A percentile compares a stretch with the other conserved stretches of the same genome.
phyloP scores from a whole-genome alignment of 495 filamentous ascomycete genomes.

The Tetracladium marchalianum region DNA sequence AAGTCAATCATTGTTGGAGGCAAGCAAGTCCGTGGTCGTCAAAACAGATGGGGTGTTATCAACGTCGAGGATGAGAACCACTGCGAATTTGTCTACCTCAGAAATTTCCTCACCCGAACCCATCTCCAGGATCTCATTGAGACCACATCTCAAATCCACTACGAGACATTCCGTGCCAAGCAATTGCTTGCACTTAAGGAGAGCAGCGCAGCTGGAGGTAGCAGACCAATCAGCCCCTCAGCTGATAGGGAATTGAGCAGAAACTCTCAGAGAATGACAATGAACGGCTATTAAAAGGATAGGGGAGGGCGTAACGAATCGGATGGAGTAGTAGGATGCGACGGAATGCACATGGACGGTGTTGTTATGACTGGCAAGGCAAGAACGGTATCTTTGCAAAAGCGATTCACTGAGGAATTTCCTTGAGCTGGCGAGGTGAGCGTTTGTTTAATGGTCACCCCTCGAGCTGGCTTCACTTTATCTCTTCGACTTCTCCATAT shows the following conservation, averaged over 20 bases:
- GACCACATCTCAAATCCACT: conserved; percentile 99
- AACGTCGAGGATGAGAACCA: conserved; percentile 99
- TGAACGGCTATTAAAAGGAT: conserved; percentile 83
- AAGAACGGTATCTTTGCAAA: conserved; percentile 18
- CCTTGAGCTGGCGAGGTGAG: conserved; percentile 18
- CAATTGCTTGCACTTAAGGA: conserved; percentile 96
- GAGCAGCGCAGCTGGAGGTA: conserved; percentile 77
- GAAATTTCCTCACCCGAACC: conserved; percentile 94
- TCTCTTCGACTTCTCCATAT: conserved; percentile 17
- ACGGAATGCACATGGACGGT: not conserved
- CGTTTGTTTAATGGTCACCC: conserved; percentile 9
- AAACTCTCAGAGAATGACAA: conserved; percentile 89
- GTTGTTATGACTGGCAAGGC: conserved; percentile 17
- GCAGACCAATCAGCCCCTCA: conserved; percentile 87
- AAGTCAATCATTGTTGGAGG: conserved; percentile 95
- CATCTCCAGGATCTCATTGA: conserved; percentile 97
- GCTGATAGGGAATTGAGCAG: conserved; percentile 94
- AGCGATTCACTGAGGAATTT: conserved; percentile 18
- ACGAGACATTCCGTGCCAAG: conserved; percentile 99
- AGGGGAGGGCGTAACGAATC: conserved; percentile 4
- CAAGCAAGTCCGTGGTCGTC: conserved; percentile 94
- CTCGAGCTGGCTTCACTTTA: conserved; percentile 19
- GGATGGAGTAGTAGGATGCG: not conserved
- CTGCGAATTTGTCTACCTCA: conserved; percentile 97
- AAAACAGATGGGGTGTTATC: conserved; percentile 99